phyloP scores from a whole-genome alignment of 1,284 basidiomycete genomes.

The Neonothopanus nambi region DNA sequence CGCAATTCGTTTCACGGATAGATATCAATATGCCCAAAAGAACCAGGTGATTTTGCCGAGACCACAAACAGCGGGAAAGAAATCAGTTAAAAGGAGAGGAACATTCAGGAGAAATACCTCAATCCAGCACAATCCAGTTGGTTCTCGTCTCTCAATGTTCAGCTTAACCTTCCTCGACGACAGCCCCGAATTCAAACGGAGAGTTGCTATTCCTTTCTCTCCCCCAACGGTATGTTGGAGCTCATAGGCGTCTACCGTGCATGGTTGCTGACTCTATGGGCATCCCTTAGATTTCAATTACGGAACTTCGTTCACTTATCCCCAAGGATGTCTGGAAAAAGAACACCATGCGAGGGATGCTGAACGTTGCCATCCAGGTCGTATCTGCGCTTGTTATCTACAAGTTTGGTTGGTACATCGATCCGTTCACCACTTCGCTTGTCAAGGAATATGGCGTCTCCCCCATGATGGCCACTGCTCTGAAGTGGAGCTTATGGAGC shows the following conservation, averaged over 20 bases:
- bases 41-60: no score
- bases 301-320: constrained; percentile 11
- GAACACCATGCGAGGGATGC: constrained; percentile 13
- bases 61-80: no score
- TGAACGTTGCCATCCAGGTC: constrained; percentile 10
- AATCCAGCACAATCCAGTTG: no score
- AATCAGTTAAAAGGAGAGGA: no score
- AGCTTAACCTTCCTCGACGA: not conserved
- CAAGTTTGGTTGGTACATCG: constrained; percentile 6
- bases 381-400: constrained; percentile 10
- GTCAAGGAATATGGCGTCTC: not conserved
- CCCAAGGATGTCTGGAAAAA: constrained; percentile 9
- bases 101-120: no score
- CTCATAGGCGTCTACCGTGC: no score
- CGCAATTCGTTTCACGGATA: no score
- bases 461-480: not conserved
- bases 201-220: constrained; percentile 4
- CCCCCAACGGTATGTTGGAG: not conserved
- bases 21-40: no score
- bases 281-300: constrained; percentile 5
- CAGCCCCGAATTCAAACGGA: constrained; percentile 1
- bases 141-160: not conserved
- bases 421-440: not conserved
- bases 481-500: constrained; percentile 7
- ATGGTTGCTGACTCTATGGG: no score